Conservation (phyloP, 345 rosid species). For the Hibiscus trionum region DNA sequence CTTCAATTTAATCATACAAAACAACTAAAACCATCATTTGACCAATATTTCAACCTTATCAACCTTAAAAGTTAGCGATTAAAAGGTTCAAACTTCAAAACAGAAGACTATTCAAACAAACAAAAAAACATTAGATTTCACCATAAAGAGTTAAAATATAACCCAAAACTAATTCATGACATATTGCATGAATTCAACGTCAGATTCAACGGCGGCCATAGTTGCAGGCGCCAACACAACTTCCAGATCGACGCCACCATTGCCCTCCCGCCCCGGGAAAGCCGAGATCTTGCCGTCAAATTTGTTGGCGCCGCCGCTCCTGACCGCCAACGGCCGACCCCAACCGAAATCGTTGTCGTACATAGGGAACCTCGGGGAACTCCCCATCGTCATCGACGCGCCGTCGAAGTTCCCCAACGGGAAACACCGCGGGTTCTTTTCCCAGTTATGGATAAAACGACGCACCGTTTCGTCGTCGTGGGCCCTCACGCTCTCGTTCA, state of each 20-base stretch:
- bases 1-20: too few relatives aligned
- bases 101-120: too few relatives aligned
- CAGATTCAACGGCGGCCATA: slow-evolving; percentile 66
- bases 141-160: too few relatives aligned
- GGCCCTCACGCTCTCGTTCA: slow-evolving; percentile 50
- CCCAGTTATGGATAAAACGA: slow-evolving; percentile 55
- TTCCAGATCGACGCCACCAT: slow-evolving; percentile 78
- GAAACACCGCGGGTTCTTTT: slow-evolving; percentile 63
- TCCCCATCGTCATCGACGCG: slow-evolving; percentile 83
- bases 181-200: slow-evolving; percentile 67
- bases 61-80: too few relatives aligned
- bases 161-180: slow-evolving; percentile 23
- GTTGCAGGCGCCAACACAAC: slow-evolving; percentile 75
- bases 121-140: background rate
- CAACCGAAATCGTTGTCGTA: slow-evolving; percentile 92
- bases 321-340: slow-evolving; percentile 82
- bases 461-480: slow-evolving; percentile 47
- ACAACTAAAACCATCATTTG: too few relatives aligned
- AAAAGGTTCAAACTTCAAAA: too few relatives aligned
- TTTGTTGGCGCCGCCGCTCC: slow-evolving; percentile 83
- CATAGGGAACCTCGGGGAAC: slow-evolving; percentile 94
- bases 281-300: slow-evolving; percentile 98
- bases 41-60: too few relatives aligned
- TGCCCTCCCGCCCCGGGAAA: slow-evolving; percentile 84
- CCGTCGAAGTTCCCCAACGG: slow-evolving; percentile 91